Evolutionary conservation across 169 alveolate species (phyloP).

Genomic region (Plasmodium cynomolgi): DNA sequence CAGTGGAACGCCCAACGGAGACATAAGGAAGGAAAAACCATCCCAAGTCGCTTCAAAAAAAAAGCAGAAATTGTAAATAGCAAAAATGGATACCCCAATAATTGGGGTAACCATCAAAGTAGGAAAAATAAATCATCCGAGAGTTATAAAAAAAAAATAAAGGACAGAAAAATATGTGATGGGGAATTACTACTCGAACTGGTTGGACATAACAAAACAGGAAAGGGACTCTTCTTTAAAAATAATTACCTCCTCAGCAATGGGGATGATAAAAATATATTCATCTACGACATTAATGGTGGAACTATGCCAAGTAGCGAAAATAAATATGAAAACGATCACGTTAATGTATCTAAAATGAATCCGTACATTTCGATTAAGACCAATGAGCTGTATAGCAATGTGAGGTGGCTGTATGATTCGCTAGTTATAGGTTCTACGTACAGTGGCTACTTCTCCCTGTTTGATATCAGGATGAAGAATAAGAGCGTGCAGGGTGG

Average conservation of each 20-base stretch:
- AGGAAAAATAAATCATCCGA: not conserved
- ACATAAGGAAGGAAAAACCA: not conserved
- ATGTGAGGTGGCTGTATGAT: constrained; percentile 62
- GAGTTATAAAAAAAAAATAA: constrained; percentile 4
- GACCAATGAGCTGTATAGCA: constrained; percentile 53
- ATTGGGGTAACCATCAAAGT: not conserved
- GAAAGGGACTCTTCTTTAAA: constrained; percentile 41
- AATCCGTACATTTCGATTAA: constrained; percentile 45
- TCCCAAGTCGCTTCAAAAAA: not conserved
- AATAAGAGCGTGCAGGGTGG: not conserved
- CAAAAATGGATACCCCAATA: not conserved
- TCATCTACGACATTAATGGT: constrained; percentile 51
- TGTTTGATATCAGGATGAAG: constrained; percentile 60
- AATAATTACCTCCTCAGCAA: constrained; percentile 54
- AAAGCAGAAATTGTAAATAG: not conserved
- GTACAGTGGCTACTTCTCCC: constrained; percentile 63
- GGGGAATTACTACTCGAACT: constrained; percentile 53
- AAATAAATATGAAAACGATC: not conserved
- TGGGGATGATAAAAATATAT: constrained; percentile 54
- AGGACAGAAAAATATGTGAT: constrained; percentile 24
- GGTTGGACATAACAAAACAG: constrained; percentile 45
- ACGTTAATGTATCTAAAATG: constrained; percentile 24
- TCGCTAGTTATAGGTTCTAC: constrained; percentile 49
- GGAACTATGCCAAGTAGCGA: not conserved
- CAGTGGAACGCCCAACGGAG: not conserved